Conservation (phyloP, 148 eudicot genomes). For the Pouteria glomerata region DNA sequence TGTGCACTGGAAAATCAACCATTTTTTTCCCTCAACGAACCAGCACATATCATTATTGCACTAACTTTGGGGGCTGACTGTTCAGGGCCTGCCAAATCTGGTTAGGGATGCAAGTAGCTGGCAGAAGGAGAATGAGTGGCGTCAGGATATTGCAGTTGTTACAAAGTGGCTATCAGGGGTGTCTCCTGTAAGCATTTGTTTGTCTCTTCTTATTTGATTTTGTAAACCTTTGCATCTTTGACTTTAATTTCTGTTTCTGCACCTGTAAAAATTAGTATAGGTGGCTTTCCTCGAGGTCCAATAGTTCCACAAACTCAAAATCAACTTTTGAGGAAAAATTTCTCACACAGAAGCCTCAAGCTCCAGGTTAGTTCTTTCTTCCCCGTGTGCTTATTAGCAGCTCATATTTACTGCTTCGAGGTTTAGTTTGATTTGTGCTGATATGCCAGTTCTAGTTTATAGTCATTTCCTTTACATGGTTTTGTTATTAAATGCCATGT, state of each 20-base stretch:
- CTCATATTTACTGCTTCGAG: background rate
- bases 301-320: conserved; percentile 44
- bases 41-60: background rate
- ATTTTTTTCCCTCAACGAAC: background rate
- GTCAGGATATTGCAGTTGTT: conserved; percentile 97
- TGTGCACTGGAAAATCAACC: background rate
- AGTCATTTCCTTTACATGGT: background rate
- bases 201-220: conserved; percentile 12
- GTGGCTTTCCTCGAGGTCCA: conserved; percentile 95
- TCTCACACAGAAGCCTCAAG: conserved; percentile 85
- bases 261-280: conserved; percentile 64
- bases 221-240: background rate
- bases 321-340: conserved; percentile 88
- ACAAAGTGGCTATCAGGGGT: conserved; percentile 97
- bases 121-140: conserved; percentile 98
- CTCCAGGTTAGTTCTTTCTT: conserved; percentile 55
- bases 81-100: conserved; percentile 74
- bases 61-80: conserved; percentile 14
- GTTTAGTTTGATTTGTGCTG: conserved; percentile 3
- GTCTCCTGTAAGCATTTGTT: conserved; percentile 64
- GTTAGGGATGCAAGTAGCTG: conserved; percentile 91
- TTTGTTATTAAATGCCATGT: background rate
- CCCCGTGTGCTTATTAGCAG: background rate
- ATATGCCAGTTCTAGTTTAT: conserved; percentile 1
- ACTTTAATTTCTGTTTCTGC: conserved; percentile 8